Base-by-base conservation (phyloP, 768 basidiomycete genomes). In the Kwoniella pini region DNA sequence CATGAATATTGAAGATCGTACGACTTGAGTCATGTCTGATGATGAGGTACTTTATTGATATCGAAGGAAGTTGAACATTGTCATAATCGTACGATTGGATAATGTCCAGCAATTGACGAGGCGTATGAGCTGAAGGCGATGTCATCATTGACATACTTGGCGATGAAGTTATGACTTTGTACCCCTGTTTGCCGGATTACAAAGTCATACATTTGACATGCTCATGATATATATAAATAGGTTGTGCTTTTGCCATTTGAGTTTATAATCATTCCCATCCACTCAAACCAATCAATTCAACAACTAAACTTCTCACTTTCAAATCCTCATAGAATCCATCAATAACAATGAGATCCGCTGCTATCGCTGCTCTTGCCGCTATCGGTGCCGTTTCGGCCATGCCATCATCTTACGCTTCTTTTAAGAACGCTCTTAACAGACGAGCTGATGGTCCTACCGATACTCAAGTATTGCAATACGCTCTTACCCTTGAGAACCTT, bases 401-500 rank as follows among this genome's bases (percentile, higher is more conserved):
- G 42, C 62, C 65, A 26, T 57, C 61, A 33, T 24, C 53, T 33
- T 66, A 60, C 46, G 36, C 65, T 13, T 22, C 36, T 30, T 54
- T 45, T 50, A 53, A 53, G 51, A 60, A 57, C 24, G 52, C 57
- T 24, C 48, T 64, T 24, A 27, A 40, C 28, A 12, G 54, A 21
- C 44, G 55, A 39, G 48, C 42, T 24, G 48, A 56, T 30, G 63
- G 45, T 21, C 54, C 59, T 24, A 67, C 65, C 44, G 60, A 57
- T 39, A 64, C 62, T 55, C 51, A 57, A 50, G 66, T 76, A 51
- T 58, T 76, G 39, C 74, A 76, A 54, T 76, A 76, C 64, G 74
- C 74, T 53, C 58, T 73, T 40, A 76, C 74, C 43, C 61, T 76
- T 12, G 74, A 76, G 65, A 54, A 76, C 67, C 63, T 76, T 52